These are phyloP conservation scores for Blastomyces percursus DNA, from an alignment of 2,329 filamentous ascomycete species.

Conservation along the genomic window DNA sequence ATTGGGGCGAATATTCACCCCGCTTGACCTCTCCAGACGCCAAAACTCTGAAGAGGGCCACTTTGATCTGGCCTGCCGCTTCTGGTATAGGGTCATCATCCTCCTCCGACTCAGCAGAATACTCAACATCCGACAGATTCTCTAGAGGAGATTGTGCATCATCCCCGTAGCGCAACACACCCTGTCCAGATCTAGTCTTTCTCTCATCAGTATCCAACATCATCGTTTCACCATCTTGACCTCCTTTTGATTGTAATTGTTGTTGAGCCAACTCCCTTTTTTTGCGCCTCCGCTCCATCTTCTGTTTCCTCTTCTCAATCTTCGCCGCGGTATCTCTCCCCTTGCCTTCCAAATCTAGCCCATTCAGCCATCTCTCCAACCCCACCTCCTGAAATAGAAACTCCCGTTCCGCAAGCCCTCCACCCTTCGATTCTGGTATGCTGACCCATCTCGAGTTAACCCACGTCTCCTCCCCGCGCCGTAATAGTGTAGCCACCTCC, in stretches of 20 bases:
- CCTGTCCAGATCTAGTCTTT: slow-evolving; percentile 31
- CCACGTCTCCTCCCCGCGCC: slow-evolving; percentile 95
- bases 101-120: slow-evolving; percentile 58
- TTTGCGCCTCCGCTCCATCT: slow-evolving; percentile 73
- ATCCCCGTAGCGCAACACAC: slow-evolving; percentile 68
- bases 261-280: slow-evolving; percentile 57
- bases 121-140: slow-evolving; percentile 55
- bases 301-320: slow-evolving; percentile 51
- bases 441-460: slow-evolving; percentile 98
- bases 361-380: slow-evolving; percentile 91
- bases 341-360: slow-evolving; percentile 85
- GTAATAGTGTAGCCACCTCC: slow-evolving; percentile 85
- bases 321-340: slow-evolving; percentile 83
- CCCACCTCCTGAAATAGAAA: slow-evolving; percentile 97
- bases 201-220: slow-evolving; percentile 29
- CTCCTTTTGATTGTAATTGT: slow-evolving; percentile 27
- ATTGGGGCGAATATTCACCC: slow-evolving; percentile 95
- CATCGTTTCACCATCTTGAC: slow-evolving; percentile 28
- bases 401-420: slow-evolving; percentile 87
- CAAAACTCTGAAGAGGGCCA: slow-evolving; percentile 87
- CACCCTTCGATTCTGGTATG: slow-evolving; percentile 79
- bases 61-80: slow-evolving; percentile 94
- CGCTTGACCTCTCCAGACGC: slow-evolving; percentile 96
- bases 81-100: slow-evolving; percentile 82
- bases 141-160: slow-evolving; percentile 67